Evolutionary conservation across 2,329 filamentous ascomycete genomes (phyloP).

Genomic region (Rhytidhysteron rufulum): DNA sequence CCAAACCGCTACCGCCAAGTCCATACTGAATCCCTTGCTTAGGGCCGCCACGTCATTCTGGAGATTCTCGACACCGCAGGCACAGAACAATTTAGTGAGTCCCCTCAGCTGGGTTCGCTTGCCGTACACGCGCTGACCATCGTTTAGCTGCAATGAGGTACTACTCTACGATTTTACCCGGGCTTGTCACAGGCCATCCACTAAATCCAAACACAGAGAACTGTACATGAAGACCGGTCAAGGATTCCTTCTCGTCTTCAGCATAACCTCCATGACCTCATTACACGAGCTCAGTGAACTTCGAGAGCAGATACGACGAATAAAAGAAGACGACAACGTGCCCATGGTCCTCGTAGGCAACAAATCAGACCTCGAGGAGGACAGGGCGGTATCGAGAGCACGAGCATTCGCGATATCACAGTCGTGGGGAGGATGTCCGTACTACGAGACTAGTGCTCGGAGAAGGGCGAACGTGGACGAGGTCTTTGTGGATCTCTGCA

Average conservation of each 20-base stretch:
- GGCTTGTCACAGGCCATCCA: not conserved
- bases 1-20: not conserved
- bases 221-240: conserved; percentile 93
- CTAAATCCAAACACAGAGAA: conserved; percentile 50
- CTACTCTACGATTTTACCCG: conserved; percentile 3
- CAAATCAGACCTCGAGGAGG: conserved; percentile 86
- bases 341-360: conserved; percentile 90
- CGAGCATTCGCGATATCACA: conserved; percentile 83
- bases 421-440: conserved; percentile 79
- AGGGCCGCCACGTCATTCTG: conserved; percentile 84
- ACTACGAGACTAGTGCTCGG: conserved; percentile 85
- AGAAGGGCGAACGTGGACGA: conserved; percentile 85
- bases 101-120: not conserved
- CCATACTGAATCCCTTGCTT: conserved; percentile 10
- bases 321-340: conserved; percentile 82
- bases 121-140: conserved; percentile 12
- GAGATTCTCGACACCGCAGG: conserved; percentile 92
- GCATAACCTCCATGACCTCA: conserved; percentile 82
- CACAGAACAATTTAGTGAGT: conserved; percentile 87
- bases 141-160: conserved; percentile 56
- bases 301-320: conserved; percentile 83
- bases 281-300: conserved; percentile 76
- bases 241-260: conserved; percentile 88
- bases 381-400: conserved; percentile 71
- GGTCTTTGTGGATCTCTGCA: conserved; percentile 79